Evolutionary conservation across 768 basidiomycete genomes (phyloP), one percentile per base, ranked within the genome.

Genomic region (Gautieria morchelliformis): DNA sequence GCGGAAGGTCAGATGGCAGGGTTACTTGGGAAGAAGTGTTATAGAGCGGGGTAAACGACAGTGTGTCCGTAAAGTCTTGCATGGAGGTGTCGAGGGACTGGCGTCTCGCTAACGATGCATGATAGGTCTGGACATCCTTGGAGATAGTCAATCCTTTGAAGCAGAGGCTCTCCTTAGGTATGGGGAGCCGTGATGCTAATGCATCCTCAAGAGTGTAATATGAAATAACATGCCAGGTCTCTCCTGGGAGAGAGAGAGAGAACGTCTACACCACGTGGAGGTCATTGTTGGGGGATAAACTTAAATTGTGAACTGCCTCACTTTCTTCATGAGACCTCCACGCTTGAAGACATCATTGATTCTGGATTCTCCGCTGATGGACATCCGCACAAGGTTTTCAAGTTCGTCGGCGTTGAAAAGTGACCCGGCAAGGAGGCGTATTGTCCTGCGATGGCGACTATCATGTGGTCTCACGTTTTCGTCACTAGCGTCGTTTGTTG

Each of bases 191-290:
- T 24, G 86, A 87, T 15, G 78, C 77, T 9, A 82, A 76, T 27
- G 89, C 81, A 65, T 93, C 90, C 48, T 88, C 84, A 42, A 85
- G 79, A 7, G 84, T 84, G 68, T 89, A 92, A 72, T 93, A 92
- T 15, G 87, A 87, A 60, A 92, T 82, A 60, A 91, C 77, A 66
- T 92, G 89, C 52, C 90, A 57, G 80, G 71, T 89, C 83, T 51
- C 83, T 85, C 14, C 84, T 84, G 60, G 88, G 85, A 56, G 88
- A 82, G 40, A 81, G 50, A 91, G 84, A 9, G 89, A 90, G 64
- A 91, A 89, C n/a, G 89, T 91, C 88, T 92, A 68, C 39, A 39
- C 57, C 17, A 46, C 24, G 41, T n/a, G 19, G 45, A 35, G 2
- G 45, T 1, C 49, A 27, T 27, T 17, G 11, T 32, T 35, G 32